Conservation (phyloP, 306 rosid species). For the Castanea mollissima region DNA sequence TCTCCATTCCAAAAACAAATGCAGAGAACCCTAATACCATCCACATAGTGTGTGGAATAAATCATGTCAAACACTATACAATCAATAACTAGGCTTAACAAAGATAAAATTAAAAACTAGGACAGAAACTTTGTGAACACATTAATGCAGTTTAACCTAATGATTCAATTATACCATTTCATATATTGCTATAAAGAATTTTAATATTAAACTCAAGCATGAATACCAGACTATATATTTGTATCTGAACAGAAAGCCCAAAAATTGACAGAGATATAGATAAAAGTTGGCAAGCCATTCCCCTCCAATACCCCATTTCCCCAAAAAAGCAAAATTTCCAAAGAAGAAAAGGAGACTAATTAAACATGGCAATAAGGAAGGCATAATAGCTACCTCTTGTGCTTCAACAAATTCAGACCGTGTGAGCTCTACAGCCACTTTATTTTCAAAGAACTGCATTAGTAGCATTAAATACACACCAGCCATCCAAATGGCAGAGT, state of each 20-base stretch:
- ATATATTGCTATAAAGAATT: background rate
- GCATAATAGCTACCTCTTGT: constrained; percentile 65
- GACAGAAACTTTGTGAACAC: background rate
- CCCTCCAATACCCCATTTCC: background rate
- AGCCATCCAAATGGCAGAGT: constrained; percentile 96
- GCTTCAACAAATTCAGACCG: constrained; percentile 91
- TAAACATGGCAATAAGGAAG: constrained; percentile 14
- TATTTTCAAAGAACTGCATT: constrained; percentile 96
- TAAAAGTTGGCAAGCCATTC: background rate
- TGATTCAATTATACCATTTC: background rate
- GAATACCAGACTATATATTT: background rate
- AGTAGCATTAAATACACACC: constrained; percentile 92
- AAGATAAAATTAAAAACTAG: background rate
- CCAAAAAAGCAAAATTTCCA: background rate
- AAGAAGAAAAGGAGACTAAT: background rate
- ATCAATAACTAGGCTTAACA: background rate
- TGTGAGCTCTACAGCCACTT: constrained; percentile 91
- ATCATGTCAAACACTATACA: background rate
- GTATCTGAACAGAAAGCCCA: background rate
- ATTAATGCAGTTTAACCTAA: background rate
- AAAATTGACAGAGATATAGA: background rate
- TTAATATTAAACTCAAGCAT: background rate
- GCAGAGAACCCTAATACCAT: background rate
- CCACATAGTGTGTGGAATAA: background rate
- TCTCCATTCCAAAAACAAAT: too few species aligned